Conservation (phyloP, 2,329 filamentous ascomycete species). For the Nakataea oryzae region DNA sequence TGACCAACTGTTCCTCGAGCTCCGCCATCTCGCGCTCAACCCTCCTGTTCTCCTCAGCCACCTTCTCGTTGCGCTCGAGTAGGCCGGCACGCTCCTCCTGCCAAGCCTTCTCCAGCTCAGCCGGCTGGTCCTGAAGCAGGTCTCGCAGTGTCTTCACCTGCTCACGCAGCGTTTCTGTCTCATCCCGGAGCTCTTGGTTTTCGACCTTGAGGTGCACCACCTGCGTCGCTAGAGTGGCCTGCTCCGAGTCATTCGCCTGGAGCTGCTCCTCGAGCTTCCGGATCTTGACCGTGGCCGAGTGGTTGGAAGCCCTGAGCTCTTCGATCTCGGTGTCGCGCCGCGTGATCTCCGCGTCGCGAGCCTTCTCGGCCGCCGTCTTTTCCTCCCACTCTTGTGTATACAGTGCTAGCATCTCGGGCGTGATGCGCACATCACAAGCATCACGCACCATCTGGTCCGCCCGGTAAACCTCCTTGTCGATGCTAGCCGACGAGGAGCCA, state of each 20-base stretch:
- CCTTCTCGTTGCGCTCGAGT: conserved; percentile 85
- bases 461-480: conserved; percentile 92
- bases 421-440: conserved; percentile 79
- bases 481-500: conserved; percentile 75
- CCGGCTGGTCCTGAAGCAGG: conserved; percentile 82
- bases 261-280: conserved; percentile 79
- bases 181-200: conserved; percentile 79
- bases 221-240: conserved; percentile 83
- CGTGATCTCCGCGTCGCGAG: conserved; percentile 68
- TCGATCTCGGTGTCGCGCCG: conserved; percentile 77
- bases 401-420: conserved; percentile 66
- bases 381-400: conserved; percentile 92
- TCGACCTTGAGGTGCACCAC: conserved; percentile 87
- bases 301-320: conserved; percentile 55
- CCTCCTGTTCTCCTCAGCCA: conserved; percentile 83
- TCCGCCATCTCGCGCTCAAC: conserved; percentile 85
- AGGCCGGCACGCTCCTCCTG: conserved; percentile 80
- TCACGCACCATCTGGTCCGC: conserved; percentile 90
- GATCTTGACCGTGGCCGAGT: conserved; percentile 62
- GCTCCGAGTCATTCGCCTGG: conserved; percentile 80
- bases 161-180: conserved; percentile 77
- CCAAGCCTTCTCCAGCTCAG: conserved; percentile 74
- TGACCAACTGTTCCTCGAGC: conserved; percentile 85
- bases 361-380: conserved; percentile 70
- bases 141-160: conserved; percentile 78